Evolutionary conservation across 345 rosid species (phyloP), one percentile per base, ranked within the genome.

Genomic region (Mallotus nudiflorus): DNA sequence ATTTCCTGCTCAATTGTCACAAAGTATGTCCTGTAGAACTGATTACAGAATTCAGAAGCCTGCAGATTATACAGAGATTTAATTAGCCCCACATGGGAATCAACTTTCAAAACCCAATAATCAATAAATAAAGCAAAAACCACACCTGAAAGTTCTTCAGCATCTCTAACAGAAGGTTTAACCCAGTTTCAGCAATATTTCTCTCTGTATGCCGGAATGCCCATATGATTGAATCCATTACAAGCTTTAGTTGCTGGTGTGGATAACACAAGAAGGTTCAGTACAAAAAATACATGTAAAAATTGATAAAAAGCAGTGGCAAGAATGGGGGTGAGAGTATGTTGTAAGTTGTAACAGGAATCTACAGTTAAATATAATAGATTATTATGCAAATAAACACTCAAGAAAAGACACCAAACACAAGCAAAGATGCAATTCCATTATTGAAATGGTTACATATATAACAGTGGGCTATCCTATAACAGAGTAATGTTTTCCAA

Each of bases 141-240:
- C 29, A 62, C 40, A 85, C 99, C 99, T 92, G 95, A 73, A 92
- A 92, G 64, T 96, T 92, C 75, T 89, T 92, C 80, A 92, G 82
- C 94, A 96, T 92, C 84, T 88, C 99, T 79, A 96, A 75, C 62
- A 96, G 76, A 37, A 96, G 91, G 80, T 86, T 92, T 57, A 96
- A 80, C 82, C 98, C 99, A 49, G 99, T 92, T 83, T 96, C 98
- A 33, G 99, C 99, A 29, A 96, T 96, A 70, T 96, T 96, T 81
- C 99, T 84, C 75, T 96, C 99, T 11, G 98, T 96, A 85, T 96
- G 99, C 80, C 99, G 92, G 79, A 96, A 96, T 71, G 99, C 99
- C 99, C 98, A 92, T 72, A 96, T 96, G 62, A 96, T 96, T 48
- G 98, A 91, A 79, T 96, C 99, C 97, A 92, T 92, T 45, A 96